phyloP scores from a whole-genome alignment of 768 basidiomycete genomes.

The Auricularia heimuer region DNA sequence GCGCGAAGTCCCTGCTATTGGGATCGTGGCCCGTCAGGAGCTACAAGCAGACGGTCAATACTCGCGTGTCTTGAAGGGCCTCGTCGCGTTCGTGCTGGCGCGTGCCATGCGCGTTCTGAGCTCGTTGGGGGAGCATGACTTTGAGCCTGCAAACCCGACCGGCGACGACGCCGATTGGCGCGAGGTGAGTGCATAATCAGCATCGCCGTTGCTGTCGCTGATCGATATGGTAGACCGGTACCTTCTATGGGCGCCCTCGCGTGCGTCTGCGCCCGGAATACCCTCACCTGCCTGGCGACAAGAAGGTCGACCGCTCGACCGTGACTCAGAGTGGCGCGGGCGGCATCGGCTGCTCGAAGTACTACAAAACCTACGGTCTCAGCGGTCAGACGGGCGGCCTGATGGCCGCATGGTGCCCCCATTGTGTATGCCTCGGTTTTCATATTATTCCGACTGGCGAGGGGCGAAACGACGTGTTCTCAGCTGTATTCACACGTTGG shows the following conservation, averaged over 20 bases:
- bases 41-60: not conserved
- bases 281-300: not conserved
- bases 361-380: not conserved
- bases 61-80: not conserved
- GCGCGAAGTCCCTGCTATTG: not conserved
- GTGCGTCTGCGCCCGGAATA: not conserved
- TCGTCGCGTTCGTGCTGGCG: not conserved
- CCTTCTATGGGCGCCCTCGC: not conserved
- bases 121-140: not conserved
- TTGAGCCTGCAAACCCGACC: not conserved
- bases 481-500: slow-evolving; percentile 27
- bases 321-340: not conserved
- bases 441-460: slow-evolving; percentile 23
- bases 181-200: not conserved
- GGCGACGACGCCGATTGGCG: not conserved
- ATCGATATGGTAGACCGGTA: not conserved
- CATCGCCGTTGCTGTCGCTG: not conserved
- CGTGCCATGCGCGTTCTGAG: not conserved
- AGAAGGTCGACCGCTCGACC: not conserved
- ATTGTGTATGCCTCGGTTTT: not conserved
- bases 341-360: slow-evolving; percentile 1
- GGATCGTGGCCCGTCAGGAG: not conserved
- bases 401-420: not conserved
- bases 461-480: slow-evolving; percentile 31
- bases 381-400: not conserved